Conservation (phyloP, 495 filamentous ascomycete genomes). For the Aspergillus cristatus region DNA sequence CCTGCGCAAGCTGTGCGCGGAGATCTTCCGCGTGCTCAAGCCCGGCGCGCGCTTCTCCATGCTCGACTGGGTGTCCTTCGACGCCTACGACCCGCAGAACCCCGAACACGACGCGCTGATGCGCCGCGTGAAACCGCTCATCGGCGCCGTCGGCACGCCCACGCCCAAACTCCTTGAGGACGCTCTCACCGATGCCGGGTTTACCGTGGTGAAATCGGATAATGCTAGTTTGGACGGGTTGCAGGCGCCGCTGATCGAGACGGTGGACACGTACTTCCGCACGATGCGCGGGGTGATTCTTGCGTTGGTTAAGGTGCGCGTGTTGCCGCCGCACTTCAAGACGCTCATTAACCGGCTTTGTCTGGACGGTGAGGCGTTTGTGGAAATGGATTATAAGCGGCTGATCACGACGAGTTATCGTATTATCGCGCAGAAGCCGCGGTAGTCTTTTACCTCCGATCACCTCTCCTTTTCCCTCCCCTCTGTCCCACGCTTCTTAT, state of each 20-base stretch:
- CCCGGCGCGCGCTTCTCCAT: slow-evolving; percentile 48
- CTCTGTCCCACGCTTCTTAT: too few relatives aligned
- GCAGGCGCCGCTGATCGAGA: slow-evolving; percentile 51
- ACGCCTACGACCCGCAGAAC: slow-evolving; percentile 45
- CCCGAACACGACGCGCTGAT: slow-evolving; percentile 47
- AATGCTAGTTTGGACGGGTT: slow-evolving; percentile 50
- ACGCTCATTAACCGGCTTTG: slow-evolving; percentile 55
- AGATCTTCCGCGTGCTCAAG: slow-evolving; percentile 48
- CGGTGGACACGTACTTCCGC: slow-evolving; percentile 52
- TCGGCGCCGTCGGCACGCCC: slow-evolving; percentile 54
- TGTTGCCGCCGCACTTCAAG: slow-evolving; percentile 51
- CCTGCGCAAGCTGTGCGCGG: slow-evolving; percentile 38
- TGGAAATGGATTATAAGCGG: slow-evolving; percentile 54
- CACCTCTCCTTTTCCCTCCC: too few relatives aligned
- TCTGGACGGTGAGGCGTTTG: slow-evolving; percentile 50
- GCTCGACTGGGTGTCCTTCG: slow-evolving; percentile 52
- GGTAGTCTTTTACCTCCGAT: neutral
- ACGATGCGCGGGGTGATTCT: slow-evolving; percentile 45
- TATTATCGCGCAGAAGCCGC: slow-evolving; percentile 51
- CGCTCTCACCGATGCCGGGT: slow-evolving; percentile 44
- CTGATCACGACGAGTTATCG: slow-evolving; percentile 53
- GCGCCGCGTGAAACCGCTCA: slow-evolving; percentile 53
- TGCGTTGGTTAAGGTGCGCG: slow-evolving; percentile 40
- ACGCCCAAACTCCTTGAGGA: slow-evolving; percentile 44
- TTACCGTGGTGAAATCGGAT: slow-evolving; percentile 42